phyloP scores from a whole-genome alignment of 1,139 yeast genomes.

The Meyerozyma elateridarum region DNA sequence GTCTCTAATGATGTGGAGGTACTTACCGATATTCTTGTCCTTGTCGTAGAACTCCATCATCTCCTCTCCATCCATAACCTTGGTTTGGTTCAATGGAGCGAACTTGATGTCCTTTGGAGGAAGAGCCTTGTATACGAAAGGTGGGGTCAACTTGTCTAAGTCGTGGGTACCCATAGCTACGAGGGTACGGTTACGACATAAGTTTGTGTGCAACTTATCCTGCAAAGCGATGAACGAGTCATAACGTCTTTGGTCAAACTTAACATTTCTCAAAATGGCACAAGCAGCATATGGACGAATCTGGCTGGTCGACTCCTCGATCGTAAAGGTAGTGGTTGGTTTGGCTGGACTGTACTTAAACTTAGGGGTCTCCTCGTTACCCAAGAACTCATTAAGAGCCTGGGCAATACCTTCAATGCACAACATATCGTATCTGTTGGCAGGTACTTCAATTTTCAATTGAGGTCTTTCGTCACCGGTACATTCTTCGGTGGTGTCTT shows the following conservation, averaged over 20 bases:
- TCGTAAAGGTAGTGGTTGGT: conserved; percentile 64
- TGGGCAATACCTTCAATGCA: conserved; percentile 98
- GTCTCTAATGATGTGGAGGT: conserved; percentile 80
- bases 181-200: conserved; percentile 94
- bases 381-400: conserved; percentile 87
- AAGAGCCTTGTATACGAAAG: conserved; percentile 85
- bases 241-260: conserved; percentile 77
- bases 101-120: conserved; percentile 76
- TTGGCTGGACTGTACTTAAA: conserved; percentile 57
- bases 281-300: conserved; percentile 94
- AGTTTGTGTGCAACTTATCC: conserved; percentile 91
- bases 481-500: conserved; percentile 84
- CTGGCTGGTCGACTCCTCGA: conserved; percentile 65
- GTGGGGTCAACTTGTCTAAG: conserved; percentile 73
- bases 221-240: conserved; percentile 94
- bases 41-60: conserved; percentile 86
- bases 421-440: conserved; percentile 95
- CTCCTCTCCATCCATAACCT: conserved; percentile 69
- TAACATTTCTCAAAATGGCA: conserved; percentile 81
- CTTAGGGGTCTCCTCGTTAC: conserved; percentile 58
- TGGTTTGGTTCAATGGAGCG: conserved; percentile 80
- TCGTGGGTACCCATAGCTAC: conserved; percentile 99
- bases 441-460: conserved; percentile 94
- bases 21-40: conserved; percentile 87
- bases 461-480: conserved; percentile 86